Conservation (phyloP, 139 green algal species). For the Desmodesmus armatus region DNA sequence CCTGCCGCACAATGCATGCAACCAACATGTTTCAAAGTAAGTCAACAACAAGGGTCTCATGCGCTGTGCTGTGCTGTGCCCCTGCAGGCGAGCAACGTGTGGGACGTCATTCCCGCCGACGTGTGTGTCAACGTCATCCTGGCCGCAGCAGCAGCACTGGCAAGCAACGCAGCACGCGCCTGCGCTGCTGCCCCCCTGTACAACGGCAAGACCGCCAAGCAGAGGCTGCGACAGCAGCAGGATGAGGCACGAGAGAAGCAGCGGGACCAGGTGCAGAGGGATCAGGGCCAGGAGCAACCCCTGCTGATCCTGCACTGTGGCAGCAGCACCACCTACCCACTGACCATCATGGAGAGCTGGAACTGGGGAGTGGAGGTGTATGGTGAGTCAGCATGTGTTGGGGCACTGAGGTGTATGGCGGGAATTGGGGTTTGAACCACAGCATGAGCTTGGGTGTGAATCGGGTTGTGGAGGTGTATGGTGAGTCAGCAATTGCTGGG, state of each 20-base stretch:
- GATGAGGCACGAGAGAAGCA: neutral
- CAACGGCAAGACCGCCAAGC: neutral
- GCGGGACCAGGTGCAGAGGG: constrained; percentile 9
- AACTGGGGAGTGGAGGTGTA: constrained; percentile 34
- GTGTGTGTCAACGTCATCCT: constrained; percentile 58
- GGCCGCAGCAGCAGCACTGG: constrained; percentile 47
- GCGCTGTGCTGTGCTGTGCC: too few relatives aligned
- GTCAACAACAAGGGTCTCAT: too few relatives aligned
- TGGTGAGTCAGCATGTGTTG: too few relatives aligned
- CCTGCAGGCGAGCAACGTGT: constrained; percentile 50
- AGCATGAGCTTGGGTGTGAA: too few relatives aligned
- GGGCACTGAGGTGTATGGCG: too few relatives aligned
- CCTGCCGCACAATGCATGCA: too few relatives aligned
- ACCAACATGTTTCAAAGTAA: too few relatives aligned
- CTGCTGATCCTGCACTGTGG: constrained; percentile 45
- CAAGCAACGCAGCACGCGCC: neutral
- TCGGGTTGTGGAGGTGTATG: constrained; percentile 22
- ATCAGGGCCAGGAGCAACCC: constrained; percentile 13
- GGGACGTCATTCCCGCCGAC: constrained; percentile 69
- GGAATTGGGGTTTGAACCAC: too few relatives aligned
- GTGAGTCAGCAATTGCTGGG: too few relatives aligned
- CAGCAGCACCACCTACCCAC: constrained; percentile 46
- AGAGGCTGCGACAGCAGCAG: constrained; percentile 13
- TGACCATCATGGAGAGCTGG: constrained; percentile 46
- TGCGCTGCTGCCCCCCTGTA: neutral